Conservation (phyloP, 2,329 filamentous ascomycete species). For the Ophiostoma sp. region DNA sequence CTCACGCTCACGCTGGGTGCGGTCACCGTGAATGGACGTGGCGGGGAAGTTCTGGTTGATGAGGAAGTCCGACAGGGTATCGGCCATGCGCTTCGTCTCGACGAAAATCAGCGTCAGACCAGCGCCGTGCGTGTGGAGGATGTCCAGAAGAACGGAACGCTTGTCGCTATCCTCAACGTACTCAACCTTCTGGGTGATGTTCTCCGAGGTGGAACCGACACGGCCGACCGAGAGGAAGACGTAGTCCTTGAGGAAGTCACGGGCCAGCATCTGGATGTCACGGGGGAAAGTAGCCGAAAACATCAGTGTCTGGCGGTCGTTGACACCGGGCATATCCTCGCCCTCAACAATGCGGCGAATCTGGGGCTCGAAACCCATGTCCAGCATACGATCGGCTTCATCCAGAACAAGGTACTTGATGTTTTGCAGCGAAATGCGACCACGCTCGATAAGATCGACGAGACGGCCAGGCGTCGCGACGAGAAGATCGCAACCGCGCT, state of each 20-base stretch:
- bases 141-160: conserved; percentile 94
- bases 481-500: conserved; percentile 91
- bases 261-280: conserved; percentile 97
- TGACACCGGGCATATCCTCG: conserved; percentile 88
- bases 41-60: conserved; percentile 98
- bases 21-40: conserved; percentile 97
- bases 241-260: conserved; percentile 98
- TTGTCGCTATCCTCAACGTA: conserved; percentile 94
- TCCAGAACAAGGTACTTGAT: conserved; percentile 99
- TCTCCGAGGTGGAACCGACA: conserved; percentile 99
- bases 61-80: conserved; percentile 93
- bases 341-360: conserved; percentile 97
- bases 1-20: conserved; percentile 98
- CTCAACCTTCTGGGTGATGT: conserved; percentile 98
- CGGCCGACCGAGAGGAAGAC: conserved; percentile 97
- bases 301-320: conserved; percentile 94
- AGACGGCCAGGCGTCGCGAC: conserved; percentile 96
- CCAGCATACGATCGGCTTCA: conserved; percentile 99
- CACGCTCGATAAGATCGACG: conserved; percentile 96
- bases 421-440: conserved; percentile 93
- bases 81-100: conserved; percentile 99
- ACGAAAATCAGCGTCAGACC: conserved; percentile 96
- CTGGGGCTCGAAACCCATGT: conserved; percentile 99
- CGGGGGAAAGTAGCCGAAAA: conserved; percentile 99
- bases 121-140: conserved; percentile 84